phyloP scores from a whole-genome alignment of 768 basidiomycete species.

The Termitomyces sp. region DNA sequence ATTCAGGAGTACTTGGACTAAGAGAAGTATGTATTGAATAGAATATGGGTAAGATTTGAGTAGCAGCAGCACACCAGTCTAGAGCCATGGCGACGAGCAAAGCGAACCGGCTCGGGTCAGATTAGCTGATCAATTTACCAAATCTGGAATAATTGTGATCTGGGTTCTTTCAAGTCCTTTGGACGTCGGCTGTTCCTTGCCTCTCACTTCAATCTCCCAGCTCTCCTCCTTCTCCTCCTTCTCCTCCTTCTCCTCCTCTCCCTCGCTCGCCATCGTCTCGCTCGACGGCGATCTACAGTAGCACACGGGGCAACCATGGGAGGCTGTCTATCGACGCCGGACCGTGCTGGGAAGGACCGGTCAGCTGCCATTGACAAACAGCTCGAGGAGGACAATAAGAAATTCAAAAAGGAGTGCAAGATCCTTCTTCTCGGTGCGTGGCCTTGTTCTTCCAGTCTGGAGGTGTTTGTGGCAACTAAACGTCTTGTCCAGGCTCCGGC shows the following conservation, averaged over 20 bases:
- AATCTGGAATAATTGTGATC: slow-evolving; percentile 2
- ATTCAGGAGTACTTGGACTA: not conserved
- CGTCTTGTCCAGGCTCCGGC: slow-evolving; percentile 80
- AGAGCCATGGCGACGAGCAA: not conserved
- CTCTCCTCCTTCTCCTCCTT: not conserved
- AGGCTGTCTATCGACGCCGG: slow-evolving; percentile 58
- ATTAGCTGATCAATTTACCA: not conserved
- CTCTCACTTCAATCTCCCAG: not conserved
- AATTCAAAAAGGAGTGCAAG: slow-evolving; percentile 87
- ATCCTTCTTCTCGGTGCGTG: slow-evolving; percentile 81
- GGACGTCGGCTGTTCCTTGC: not conserved
- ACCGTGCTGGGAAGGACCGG: slow-evolving; percentile 54
- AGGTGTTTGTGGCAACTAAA: not conserved
- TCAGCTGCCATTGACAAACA: slow-evolving; percentile 76
- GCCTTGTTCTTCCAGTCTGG: not conserved
- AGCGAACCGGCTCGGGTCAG: not conserved
- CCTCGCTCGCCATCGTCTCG: not conserved
- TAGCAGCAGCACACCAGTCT: not conserved
- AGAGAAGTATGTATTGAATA: not conserved
- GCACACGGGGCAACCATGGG: slow-evolving; percentile 42
- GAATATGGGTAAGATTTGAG: not conserved
- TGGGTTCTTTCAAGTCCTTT: slow-evolving; percentile 1
- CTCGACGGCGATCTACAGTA: not conserved
- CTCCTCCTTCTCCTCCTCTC: not conserved
- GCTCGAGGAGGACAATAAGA: slow-evolving; percentile 82